Base-by-base conservation (phyloP, 176 grass and related monocot genomes). In the Saccharum spontaneum region DNA sequence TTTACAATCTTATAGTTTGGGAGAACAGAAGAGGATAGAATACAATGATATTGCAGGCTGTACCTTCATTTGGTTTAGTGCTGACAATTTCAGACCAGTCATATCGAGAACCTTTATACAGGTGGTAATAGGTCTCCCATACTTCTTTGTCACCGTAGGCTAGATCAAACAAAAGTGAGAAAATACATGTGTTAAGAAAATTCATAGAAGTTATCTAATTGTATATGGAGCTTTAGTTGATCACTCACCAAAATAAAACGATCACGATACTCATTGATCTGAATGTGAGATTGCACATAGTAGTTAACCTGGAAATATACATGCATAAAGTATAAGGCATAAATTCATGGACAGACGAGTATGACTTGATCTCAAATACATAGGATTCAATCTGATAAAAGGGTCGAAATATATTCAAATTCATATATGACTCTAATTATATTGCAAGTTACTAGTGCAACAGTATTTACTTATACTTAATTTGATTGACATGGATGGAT, bases 91-190 rank as follows among this genome's bases (percentile, higher is more conserved):
- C 81, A 98, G 60, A 79, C 93, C 93, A 69, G 93, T 94, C 96
- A 98, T 98, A 90, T 98, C 91, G 68, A 98, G 85, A 90, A 98
- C 85, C 89, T 98, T 98, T 85, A 98, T 88, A 50, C 93, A 95
- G 4, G 89, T 92, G 34, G 52, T 78, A 80, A 98, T 90, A 80
- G 86, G 91, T 43, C 81, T 84, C 14, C 89, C 84, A 86, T 87
- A 84, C 76, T 92, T 98, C 86, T 92, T 87, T 3, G 81, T 85
- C 38, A 36, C 55, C 38, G 16, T 73, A 71, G 96, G 93, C 96
- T 95, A 80, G 13, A 89, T 36, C 20, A 63, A 85, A 90, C 84
- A 89, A 14, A 43, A 94, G 63, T 1, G 72, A 70, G 73, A 17
- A 83, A 76, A 87, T 45, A 80, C 6, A 75, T 17, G 55, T 39